These are phyloP conservation scores for Luvunga scandens DNA, from an alignment of 345 rosid species.

Conservation along the genomic window DNA sequence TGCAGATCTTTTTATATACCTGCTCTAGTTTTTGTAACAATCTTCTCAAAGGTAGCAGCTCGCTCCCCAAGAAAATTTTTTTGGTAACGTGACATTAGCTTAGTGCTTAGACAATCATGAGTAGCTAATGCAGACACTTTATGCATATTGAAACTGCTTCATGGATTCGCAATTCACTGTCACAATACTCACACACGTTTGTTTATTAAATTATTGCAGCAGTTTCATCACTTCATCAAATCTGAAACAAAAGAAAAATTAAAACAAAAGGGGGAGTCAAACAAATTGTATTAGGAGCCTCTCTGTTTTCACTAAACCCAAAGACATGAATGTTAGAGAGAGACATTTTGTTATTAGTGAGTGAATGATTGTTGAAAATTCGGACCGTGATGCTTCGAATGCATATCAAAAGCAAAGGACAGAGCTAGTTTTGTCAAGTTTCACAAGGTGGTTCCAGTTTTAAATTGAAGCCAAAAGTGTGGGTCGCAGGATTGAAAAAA, in stretches of 20 bases:
- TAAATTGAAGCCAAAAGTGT: background rate
- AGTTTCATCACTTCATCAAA: background rate
- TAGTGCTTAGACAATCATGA: background rate
- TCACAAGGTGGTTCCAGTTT: background rate
- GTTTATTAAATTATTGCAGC: background rate
- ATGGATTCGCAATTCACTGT: background rate
- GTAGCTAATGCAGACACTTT: no score
- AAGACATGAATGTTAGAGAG: background rate
- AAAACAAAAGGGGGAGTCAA: no score
- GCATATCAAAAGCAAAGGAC: background rate
- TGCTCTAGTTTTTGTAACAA: slow-evolving; percentile 40
- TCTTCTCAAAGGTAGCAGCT: slow-evolving; percentile 39
- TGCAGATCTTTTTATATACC: slow-evolving; percentile 29
- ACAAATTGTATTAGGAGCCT: background rate
- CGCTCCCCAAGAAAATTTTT: no score
- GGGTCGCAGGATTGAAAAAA: background rate
- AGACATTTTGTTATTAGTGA: background rate
- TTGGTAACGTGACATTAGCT: no score
- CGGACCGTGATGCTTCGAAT: background rate
- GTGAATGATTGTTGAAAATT: background rate
- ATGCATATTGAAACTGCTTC: background rate
- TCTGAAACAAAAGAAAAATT: no score
- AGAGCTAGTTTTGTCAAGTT: background rate
- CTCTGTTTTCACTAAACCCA: background rate
- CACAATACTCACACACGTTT: background rate